phyloP scores from a whole-genome alignment of 305 asterid genomes.

The Fraxinus velutina region DNA sequence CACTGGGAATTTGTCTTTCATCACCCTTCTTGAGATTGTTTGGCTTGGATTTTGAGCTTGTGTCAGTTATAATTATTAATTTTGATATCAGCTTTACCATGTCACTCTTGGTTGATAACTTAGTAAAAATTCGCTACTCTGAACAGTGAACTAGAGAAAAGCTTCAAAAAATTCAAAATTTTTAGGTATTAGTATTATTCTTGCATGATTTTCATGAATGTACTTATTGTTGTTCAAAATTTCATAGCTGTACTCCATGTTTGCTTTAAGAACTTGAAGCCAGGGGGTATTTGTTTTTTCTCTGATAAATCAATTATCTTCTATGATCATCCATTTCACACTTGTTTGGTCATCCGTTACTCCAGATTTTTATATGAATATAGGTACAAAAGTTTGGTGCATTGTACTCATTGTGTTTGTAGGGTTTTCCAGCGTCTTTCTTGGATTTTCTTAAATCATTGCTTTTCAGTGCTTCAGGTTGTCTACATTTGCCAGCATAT shows the following conservation, averaged over 20 bases:
- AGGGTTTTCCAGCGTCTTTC: neutral
- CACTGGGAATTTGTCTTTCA: too few relatives aligned
- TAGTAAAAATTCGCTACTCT: too few relatives aligned
- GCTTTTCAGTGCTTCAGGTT: constrained; percentile 15
- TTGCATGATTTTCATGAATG: neutral
- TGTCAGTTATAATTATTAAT: too few relatives aligned
- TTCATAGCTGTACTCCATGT: neutral
- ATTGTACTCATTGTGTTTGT: neutral
- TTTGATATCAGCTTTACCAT: too few relatives aligned
- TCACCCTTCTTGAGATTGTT: too few relatives aligned
- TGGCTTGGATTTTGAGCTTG: too few relatives aligned
- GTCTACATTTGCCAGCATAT: constrained; percentile 9
- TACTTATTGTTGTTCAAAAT: neutral
- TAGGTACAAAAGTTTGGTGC: neutral
- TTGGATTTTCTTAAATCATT: neutral
- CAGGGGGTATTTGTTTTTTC: neutral
- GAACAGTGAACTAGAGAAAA: too few relatives aligned
- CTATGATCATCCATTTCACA: neutral
- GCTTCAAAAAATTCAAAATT: too few relatives aligned
- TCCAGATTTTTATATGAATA: neutral
- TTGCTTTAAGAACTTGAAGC: neutral
- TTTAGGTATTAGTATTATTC: too few relatives aligned
- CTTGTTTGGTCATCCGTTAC: neutral
- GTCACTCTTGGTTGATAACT: too few relatives aligned
- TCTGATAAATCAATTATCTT: neutral